Percentiles rank a stretch among this genome's conserved stretches.
These are phyloP conservation scores for Albizia julibrissin DNA, from an alignment of 306 rosid species.

Conservation along the genomic window DNA sequence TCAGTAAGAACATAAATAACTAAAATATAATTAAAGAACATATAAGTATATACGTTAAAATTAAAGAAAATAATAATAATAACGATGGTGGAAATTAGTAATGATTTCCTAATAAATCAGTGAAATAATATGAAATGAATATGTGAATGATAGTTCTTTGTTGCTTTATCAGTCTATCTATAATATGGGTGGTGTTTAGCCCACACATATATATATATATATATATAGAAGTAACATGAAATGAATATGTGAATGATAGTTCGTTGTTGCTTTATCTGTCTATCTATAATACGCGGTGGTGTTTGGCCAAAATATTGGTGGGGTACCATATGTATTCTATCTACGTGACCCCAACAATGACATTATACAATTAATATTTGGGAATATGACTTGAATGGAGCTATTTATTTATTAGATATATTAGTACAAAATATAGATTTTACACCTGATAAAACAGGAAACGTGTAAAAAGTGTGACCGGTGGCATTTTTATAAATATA, in stretches of 20 bases:
- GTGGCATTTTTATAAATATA: too few species aligned
- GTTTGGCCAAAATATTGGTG: too few species aligned
- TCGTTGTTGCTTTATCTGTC: slow-evolving; percentile 30
- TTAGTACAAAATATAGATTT: too few species aligned
- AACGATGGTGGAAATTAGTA: neutral
- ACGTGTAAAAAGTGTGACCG: too few species aligned
- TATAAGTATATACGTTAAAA: neutral
- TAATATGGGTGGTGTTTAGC: too few species aligned
- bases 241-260: too few species aligned
- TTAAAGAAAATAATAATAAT: neutral
- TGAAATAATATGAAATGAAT: too few species aligned
- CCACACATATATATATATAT: too few species aligned
- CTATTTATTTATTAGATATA: too few species aligned
- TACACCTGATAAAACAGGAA: too few species aligned
- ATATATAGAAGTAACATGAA: too few species aligned
- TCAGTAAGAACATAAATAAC: neutral
- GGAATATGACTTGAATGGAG: neutral
- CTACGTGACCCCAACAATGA: neutral
- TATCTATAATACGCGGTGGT: slow-evolving; percentile 27
- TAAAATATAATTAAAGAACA: neutral
- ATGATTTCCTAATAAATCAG: neutral
- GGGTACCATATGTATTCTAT: slow-evolving; percentile 37
- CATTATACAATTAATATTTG: neutral
- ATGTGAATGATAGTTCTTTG: slow-evolving; percentile 18
- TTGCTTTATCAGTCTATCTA: too few species aligned